These are phyloP conservation scores for Sporisorium sorghi DNA, from an alignment of 1,284 basidiomycete species.

Conservation along the genomic window DNA sequence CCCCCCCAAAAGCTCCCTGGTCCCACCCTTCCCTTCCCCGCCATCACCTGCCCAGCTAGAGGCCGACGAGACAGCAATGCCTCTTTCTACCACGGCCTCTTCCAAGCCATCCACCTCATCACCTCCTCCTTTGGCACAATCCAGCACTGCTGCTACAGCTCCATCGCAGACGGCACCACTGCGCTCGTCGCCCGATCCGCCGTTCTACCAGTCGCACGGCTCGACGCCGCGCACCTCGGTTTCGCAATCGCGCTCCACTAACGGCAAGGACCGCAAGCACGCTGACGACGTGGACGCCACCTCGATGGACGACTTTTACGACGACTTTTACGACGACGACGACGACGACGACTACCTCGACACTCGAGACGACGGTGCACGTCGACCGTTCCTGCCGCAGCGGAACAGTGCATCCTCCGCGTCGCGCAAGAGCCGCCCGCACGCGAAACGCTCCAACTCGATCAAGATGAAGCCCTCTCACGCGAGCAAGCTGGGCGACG, in stretches of 20 bases:
- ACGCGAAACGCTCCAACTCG: slow-evolving; percentile 25
- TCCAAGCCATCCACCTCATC: slow-evolving; percentile 12
- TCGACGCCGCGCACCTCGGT: slow-evolving; percentile 35
- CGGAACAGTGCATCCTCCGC: slow-evolving; percentile 14
- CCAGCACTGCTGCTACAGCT: background rate
- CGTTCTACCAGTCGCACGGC: slow-evolving; percentile 39
- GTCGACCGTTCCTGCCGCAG: slow-evolving; percentile 20
- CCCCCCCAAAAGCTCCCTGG: background rate
- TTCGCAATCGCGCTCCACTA: slow-evolving; percentile 12
- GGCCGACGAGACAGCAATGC: slow-evolving; percentile 20
- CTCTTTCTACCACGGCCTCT: slow-evolving; percentile 13
- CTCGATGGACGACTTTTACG: slow-evolving; percentile 36
- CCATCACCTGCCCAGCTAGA: slow-evolving; percentile 6
- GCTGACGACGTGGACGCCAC: slow-evolving; percentile 16
- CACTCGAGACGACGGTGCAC: slow-evolving; percentile 15
- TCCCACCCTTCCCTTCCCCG: background rate
- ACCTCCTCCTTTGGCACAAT: background rate
- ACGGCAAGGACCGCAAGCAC: slow-evolving; percentile 21
- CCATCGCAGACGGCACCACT: slow-evolving; percentile 22
- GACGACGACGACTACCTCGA: slow-evolving; percentile 12
- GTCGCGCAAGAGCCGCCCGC: slow-evolving; percentile 12
- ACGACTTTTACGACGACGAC: slow-evolving; percentile 28
- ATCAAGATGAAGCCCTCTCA: slow-evolving; percentile 48
- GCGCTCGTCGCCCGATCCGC: slow-evolving; percentile 28
- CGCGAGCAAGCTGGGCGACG: slow-evolving; percentile 8